phyloP scores from a whole-genome alignment of 768 basidiomycete species.

The Neoboletus magnificus region DNA sequence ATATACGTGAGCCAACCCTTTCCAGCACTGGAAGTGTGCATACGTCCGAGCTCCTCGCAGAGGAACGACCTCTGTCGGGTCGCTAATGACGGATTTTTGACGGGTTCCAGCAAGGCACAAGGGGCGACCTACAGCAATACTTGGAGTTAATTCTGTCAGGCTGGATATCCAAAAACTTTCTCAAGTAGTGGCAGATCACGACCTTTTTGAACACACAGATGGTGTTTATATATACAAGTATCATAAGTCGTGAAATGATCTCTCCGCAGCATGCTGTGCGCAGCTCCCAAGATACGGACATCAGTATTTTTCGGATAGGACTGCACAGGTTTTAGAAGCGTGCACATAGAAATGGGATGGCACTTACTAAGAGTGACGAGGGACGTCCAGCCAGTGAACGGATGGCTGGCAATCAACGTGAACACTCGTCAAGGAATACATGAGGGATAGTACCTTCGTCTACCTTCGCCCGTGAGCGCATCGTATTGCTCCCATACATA shows the following conservation, averaged over 20 bases:
- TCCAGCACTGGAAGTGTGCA: background rate
- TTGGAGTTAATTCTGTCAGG: background rate
- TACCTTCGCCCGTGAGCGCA: constrained; percentile 75
- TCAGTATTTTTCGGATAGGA: constrained; percentile 69
- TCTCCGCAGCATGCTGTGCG: background rate
- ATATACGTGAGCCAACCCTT: background rate
- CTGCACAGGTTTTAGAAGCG: constrained; percentile 32
- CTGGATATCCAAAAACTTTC: background rate
- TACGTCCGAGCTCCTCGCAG: background rate
- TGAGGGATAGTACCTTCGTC: constrained; percentile 60
- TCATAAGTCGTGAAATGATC: background rate
- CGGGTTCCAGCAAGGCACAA: background rate
- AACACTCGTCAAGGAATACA: constrained; percentile 5
- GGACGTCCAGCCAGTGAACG: constrained; percentile 97
- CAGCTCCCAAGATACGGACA: background rate
- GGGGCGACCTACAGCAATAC: background rate
- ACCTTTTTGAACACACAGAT: background rate
- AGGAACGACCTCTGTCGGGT: background rate
- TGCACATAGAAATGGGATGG: background rate
- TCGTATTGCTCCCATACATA: constrained; percentile 99
- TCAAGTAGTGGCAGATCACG: background rate
- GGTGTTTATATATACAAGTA: background rate
- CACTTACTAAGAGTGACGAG: constrained; percentile 81
- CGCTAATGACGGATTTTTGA: background rate
- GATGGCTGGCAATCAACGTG: constrained; percentile 56